Evolutionary conservation across 306 rosid genomes (phyloP).

Genomic region (Begonia masoniana): DNA sequence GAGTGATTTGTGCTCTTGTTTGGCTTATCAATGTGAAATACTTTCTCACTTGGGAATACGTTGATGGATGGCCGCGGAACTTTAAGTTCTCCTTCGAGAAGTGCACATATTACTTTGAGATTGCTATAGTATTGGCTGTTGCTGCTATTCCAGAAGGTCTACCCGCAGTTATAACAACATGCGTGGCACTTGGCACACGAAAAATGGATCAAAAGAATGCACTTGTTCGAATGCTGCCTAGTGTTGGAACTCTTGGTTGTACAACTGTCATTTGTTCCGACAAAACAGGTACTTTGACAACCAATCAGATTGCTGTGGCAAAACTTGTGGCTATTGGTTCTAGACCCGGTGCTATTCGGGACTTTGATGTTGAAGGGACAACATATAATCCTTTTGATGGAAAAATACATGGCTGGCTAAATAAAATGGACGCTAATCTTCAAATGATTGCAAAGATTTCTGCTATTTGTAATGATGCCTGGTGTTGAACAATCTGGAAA

Average conservation of each 20-base stretch:
- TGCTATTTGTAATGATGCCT: no score
- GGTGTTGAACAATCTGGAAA: no score
- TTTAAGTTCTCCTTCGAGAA: conserved; percentile 61
- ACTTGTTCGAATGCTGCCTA: conserved; percentile 75
- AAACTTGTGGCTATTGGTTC: conserved; percentile 83
- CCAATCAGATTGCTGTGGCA: conserved; percentile 86
- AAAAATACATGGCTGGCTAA: conserved; percentile 78
- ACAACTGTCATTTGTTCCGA: conserved; percentile 89
- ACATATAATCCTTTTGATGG: conserved; percentile 87
- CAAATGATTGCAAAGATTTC: no score
- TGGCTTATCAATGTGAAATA: conserved; percentile 77
- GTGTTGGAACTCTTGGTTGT: conserved; percentile 89
- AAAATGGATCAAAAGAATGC: conserved; percentile 77
- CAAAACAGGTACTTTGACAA: conserved; percentile 78
- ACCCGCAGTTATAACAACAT: conserved; percentile 82
- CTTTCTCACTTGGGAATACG: conserved; percentile 63
- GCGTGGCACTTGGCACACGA: conserved; percentile 78
- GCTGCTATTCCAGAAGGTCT: conserved; percentile 97
- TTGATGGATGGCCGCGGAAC: conserved; percentile 62
- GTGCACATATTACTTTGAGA: conserved; percentile 86
- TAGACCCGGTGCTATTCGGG: conserved; percentile 54
- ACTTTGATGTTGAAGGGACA: conserved; percentile 62
- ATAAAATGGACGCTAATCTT: no score
- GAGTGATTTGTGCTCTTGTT: conserved; percentile 51
- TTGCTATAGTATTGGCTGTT: conserved; percentile 75